phyloP scores from a whole-genome alignment of 176 grass and related monocot genomes.

The Carex cristatella region DNA sequence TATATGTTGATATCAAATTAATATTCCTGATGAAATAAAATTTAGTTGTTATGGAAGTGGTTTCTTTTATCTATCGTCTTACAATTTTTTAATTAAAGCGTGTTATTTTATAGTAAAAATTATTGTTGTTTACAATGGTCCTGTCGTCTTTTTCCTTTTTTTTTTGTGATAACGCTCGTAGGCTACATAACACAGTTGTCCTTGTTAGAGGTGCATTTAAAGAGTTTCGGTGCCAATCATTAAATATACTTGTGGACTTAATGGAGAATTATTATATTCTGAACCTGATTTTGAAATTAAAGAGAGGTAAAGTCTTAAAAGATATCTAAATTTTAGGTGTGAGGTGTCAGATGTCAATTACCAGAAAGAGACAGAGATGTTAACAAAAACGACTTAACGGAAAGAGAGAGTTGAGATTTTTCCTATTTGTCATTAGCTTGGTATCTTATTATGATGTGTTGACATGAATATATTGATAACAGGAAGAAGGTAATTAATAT shows the following conservation, averaged over 20 bases:
- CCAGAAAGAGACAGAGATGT: too few species aligned
- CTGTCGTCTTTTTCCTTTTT: background rate
- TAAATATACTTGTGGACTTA: background rate
- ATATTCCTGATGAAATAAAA: background rate
- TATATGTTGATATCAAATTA: too few species aligned
- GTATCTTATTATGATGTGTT: too few species aligned
- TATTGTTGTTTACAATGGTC: too few species aligned
- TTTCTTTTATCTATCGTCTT: background rate
- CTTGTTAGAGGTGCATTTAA: background rate
- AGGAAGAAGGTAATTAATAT: too few species aligned
- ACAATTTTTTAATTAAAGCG: background rate
- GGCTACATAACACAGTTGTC: background rate
- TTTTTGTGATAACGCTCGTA: background rate
- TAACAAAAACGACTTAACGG: too few species aligned
- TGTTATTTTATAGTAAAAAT: background rate
- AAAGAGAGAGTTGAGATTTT: too few species aligned
- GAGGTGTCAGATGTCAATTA: background rate
- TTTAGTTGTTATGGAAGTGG: background rate
- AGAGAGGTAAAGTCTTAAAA: background rate
- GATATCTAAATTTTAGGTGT: background rate
- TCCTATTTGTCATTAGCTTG: too few species aligned
- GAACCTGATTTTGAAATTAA: background rate
- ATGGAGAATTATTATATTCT: background rate
- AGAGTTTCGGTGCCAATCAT: background rate
- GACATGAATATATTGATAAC: too few species aligned